Conservation (phyloP, 2,329 filamentous ascomycete genomes). For the Exophiala bonariae region DNA sequence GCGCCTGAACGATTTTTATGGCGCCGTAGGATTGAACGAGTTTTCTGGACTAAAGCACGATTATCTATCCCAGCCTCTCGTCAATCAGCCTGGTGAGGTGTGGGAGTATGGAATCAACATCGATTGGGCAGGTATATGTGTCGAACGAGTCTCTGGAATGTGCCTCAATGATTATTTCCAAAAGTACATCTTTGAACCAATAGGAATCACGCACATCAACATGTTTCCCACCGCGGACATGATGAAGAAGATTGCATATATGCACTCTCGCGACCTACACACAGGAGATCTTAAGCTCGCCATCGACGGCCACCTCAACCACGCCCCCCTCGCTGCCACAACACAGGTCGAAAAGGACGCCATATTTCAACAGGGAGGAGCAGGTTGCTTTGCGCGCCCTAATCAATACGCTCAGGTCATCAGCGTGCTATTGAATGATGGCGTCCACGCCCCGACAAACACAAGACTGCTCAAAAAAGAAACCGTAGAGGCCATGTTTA, state of each 20-base stretch:
- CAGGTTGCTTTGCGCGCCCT: conserved; percentile 61
- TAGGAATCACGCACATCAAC: conserved; percentile 51
- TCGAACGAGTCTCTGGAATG: conserved; percentile 47
- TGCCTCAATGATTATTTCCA: conserved; percentile 52
- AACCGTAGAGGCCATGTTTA: conserved; percentile 65
- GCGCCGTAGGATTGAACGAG: conserved; percentile 57
- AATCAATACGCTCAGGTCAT: conserved; percentile 62
- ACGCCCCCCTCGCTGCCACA: conserved; percentile 44
- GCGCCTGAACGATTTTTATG: conserved; percentile 38
- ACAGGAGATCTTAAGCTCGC: conserved; percentile 40
- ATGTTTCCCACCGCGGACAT: conserved; percentile 59
- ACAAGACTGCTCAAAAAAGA: conserved; percentile 54
- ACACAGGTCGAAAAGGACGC: conserved; percentile 50
- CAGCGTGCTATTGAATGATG: conserved; percentile 63
- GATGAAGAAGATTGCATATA: conserved; percentile 55
- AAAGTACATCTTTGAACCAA: conserved; percentile 48
- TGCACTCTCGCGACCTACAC: conserved; percentile 55
- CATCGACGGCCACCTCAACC: conserved; percentile 51
- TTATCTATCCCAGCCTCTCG: conserved; percentile 52
- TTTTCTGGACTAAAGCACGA: conserved; percentile 51
- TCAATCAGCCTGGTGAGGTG: conserved; percentile 64
- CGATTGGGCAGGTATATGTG: conserved; percentile 55
- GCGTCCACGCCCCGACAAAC: conserved; percentile 58
- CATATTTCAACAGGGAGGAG: conserved; percentile 61
- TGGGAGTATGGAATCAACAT: conserved; percentile 63